Evolutionary conservation across 768 basidiomycete species (phyloP).

Genomic region (Leccinum olivaceopallidum): DNA sequence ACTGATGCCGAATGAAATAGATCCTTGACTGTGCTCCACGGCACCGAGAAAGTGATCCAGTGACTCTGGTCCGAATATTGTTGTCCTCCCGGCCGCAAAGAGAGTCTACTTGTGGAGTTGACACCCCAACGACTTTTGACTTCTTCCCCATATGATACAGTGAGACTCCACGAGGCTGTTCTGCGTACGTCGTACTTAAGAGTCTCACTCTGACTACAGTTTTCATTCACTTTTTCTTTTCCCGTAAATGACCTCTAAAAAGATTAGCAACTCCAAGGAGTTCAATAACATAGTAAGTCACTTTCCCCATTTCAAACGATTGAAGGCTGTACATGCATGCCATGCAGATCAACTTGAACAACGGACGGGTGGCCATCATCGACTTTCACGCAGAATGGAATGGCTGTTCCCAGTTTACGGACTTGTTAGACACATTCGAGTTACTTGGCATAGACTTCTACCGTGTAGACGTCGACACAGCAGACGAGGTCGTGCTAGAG

Average conservation of each 20-base stretch:
- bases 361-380: slow-evolving; percentile 25
- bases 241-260: neutral
- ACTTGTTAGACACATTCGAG: slow-evolving; percentile 25
- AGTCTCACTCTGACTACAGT: neutral
- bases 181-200: neutral
- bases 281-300: slow-evolving; percentile 22
- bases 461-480: slow-evolving; percentile 73
- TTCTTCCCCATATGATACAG: too few species aligned
- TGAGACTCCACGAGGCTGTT: too few species aligned
- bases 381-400: slow-evolving; percentile 23
- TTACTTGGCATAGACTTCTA: slow-evolving; percentile 53
- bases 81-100: too few species aligned
- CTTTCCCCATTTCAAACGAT: neutral
- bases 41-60: too few species aligned
- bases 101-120: too few species aligned
- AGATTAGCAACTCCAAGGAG: slow-evolving; percentile 20
- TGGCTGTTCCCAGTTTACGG: slow-evolving; percentile 9
- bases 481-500: slow-evolving; percentile 52
- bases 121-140: too few species aligned
- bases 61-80: too few species aligned
- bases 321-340: neutral
- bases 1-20: too few species aligned
- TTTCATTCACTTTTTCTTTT: too few species aligned
- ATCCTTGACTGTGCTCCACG: too few species aligned
- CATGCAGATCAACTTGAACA: slow-evolving; percentile 21